Conservation (phyloP, 1,284 basidiomycete species). For the Ustilago xerochloae region DNA sequence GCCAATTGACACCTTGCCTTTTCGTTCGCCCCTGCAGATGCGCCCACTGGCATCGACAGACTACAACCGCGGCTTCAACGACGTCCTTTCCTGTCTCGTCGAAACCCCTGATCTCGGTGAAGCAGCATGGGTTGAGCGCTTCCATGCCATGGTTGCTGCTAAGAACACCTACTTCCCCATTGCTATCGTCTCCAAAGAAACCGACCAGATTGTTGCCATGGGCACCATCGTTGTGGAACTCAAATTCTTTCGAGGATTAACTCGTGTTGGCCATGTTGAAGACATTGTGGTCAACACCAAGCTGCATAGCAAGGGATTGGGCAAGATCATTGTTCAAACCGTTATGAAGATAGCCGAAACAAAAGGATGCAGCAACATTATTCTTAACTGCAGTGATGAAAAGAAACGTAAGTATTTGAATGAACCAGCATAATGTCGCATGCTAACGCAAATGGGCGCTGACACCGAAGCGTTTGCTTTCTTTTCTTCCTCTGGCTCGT, state of each 20-base stretch:
- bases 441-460: not conserved
- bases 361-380: conserved; percentile 90
- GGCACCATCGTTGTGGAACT: conserved; percentile 90
- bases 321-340: conserved; percentile 84
- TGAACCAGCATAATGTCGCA: not conserved
- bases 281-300: conserved; percentile 91
- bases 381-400: conserved; percentile 89
- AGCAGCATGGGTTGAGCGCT: conserved; percentile 70
- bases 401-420: conserved; percentile 89
- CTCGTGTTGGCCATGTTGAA: conserved; percentile 91
- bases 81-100: conserved; percentile 83
- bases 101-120: conserved; percentile 80
- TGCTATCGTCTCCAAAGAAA: conserved; percentile 80
- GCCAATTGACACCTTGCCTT: not conserved
- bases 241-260: conserved; percentile 88
- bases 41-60: conserved; percentile 89
- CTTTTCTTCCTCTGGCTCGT: not conserved
- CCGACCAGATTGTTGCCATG: conserved; percentile 83
- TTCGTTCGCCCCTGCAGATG: conserved; percentile 72
- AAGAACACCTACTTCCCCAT: conserved; percentile 77
- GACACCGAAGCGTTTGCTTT: not conserved
- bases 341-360: conserved; percentile 79
- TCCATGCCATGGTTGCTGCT: conserved; percentile 31
- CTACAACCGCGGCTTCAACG: conserved; percentile 83
- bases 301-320: conserved; percentile 89